phyloP scores from a whole-genome alignment of 2,329 filamentous ascomycete genomes.

The Phyllosticta ampelicida region DNA sequence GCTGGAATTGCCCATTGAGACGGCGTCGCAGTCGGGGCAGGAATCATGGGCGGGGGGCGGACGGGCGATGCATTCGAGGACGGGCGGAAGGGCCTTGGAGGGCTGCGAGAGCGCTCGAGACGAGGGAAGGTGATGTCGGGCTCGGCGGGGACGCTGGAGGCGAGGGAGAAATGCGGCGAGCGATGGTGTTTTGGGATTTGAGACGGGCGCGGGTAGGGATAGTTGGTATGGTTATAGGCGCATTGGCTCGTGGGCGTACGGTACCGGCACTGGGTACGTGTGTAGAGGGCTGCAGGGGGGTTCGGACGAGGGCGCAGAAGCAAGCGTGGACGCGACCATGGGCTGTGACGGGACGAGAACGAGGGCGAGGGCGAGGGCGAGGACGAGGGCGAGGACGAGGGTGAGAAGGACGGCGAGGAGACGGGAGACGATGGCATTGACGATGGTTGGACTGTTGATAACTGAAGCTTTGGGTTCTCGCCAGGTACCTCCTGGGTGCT shows the following conservation, averaged over 20 bases:
- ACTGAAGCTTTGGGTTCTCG: too few species aligned
- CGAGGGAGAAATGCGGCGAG: neutral
- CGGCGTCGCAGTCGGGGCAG: slow-evolving; percentile 5
- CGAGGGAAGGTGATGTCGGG: neutral
- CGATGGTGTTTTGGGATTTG: neutral
- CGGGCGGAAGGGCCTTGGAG: neutral
- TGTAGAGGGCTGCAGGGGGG: neutral
- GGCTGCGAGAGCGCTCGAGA: neutral
- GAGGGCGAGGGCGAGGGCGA: too few species aligned
- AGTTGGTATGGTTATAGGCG: neutral
- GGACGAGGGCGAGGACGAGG: too few species aligned
- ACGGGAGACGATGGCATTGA: too few species aligned
- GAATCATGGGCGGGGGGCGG: slow-evolving; percentile 8
- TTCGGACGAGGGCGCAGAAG: neutral
- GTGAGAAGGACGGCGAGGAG: too few species aligned
- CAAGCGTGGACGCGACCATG: neutral
- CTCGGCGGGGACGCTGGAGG: neutral
- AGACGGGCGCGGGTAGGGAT: neutral
- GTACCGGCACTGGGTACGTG: neutral
- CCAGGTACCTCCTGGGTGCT: too few species aligned
- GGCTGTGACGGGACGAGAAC: too few species aligned
- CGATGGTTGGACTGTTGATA: too few species aligned
- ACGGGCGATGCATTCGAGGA: slow-evolving; percentile 1
- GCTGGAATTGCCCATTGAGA: slow-evolving; percentile 81
- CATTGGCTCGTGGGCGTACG: neutral